These are phyloP conservation scores for Bipolaris cookei DNA, from an alignment of 2,329 filamentous ascomycete species.

Conservation along the genomic window DNA sequence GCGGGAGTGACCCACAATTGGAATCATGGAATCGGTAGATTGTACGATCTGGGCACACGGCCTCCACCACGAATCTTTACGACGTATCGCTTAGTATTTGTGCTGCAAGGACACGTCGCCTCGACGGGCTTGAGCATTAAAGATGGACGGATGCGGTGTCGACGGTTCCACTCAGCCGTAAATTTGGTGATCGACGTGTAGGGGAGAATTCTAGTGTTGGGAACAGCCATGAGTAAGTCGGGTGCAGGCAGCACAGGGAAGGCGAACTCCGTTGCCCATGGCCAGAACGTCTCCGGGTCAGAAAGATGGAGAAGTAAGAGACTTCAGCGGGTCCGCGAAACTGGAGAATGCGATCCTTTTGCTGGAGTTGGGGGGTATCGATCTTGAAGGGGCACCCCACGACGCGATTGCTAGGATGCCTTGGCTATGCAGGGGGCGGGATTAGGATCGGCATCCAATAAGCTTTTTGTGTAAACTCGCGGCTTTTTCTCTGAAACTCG, in stretches of 20 bases:
- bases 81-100: conserved; percentile 13
- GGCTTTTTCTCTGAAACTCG: conserved; percentile 14
- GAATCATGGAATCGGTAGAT: conserved; percentile 8
- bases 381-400: conserved; percentile 15
- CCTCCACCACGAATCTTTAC: conserved; percentile 5
- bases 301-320: conserved; percentile 17
- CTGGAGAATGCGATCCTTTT: conserved; percentile 9
- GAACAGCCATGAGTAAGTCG: conserved; percentile 2
- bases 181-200: neutral
- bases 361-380: conserved; percentile 7
- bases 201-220: neutral
- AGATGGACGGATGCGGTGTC: conserved; percentile 7
- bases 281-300: conserved; percentile 11
- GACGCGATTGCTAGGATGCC: conserved; percentile 11
- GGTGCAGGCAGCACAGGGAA: conserved; percentile 6
- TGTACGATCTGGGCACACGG: conserved; percentile 6
- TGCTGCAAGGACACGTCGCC: conserved; percentile 18
- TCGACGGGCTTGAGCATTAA: conserved; percentile 1
- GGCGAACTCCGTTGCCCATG: conserved; percentile 1
- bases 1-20: conserved; percentile 9
- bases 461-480: conserved; percentile 14
- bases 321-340: conserved; percentile 16
- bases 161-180: conserved; percentile 3
- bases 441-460: conserved; percentile 21
- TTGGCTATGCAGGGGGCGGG: conserved; percentile 22